These are phyloP conservation scores for Sporisorium sorghi DNA, from an alignment of 1,284 basidiomycete genomes.

Conservation along the genomic window DNA sequence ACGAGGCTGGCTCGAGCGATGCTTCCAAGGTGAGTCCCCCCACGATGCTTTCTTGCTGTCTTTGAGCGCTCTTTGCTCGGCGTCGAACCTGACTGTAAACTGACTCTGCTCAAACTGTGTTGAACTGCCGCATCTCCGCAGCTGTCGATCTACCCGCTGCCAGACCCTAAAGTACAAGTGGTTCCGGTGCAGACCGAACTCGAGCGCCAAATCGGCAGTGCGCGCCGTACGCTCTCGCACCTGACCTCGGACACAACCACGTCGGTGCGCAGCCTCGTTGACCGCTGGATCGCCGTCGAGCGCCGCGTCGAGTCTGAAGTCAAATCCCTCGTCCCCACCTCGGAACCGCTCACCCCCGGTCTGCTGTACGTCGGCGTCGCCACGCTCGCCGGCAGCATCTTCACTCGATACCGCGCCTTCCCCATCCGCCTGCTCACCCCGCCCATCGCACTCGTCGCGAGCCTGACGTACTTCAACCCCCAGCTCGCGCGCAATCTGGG, in stretches of 20 bases:
- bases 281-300: constrained; percentile 63
- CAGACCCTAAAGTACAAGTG: constrained; percentile 45
- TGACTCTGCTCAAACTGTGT: no score
- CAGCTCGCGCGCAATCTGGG: constrained; percentile 59
- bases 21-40: constrained; percentile 34
- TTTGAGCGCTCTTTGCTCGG: neutral
- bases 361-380: constrained; percentile 79
- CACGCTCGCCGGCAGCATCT: constrained; percentile 84
- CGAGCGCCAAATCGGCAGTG: constrained; percentile 57
- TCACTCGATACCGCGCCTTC: constrained; percentile 78
- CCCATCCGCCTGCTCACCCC: constrained; percentile 67
- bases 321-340: constrained; percentile 80
- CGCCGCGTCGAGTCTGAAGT: constrained; percentile 73
- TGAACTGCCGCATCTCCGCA: constrained; percentile 19
- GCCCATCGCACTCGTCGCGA: constrained; percentile 56
- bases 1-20: constrained; percentile 27
- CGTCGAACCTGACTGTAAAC: no score
- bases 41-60: no score
- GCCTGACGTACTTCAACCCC: constrained; percentile 67
- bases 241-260: constrained; percentile 38
- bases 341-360: constrained; percentile 86
- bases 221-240: constrained; percentile 45
- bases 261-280: constrained; percentile 40
- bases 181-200: constrained; percentile 60
- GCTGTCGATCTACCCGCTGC: constrained; percentile 58